phyloP scores from a whole-genome alignment of 202 grass and related monocot genomes.

The Hordeum pubiflorum region DNA sequence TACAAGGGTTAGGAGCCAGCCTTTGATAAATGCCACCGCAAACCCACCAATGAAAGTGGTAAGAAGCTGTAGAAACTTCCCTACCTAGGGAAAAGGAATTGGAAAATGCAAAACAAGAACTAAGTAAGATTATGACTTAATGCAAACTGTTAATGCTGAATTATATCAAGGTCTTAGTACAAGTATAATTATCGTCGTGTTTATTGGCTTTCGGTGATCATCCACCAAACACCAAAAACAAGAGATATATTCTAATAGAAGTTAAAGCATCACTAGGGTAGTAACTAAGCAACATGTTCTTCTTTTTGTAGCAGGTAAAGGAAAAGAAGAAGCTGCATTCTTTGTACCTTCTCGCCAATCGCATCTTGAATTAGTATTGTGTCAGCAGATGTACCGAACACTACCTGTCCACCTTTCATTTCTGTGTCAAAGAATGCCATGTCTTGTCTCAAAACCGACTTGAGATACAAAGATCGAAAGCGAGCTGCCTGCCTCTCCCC shows the following conservation, averaged over 20 bases:
- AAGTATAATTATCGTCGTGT: not conserved
- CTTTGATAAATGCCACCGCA: constrained; percentile 46
- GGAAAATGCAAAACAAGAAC: not conserved
- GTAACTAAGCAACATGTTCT: not conserved
- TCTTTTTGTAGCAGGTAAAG: not conserved
- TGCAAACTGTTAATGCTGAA: not conserved
- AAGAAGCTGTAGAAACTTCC: constrained; percentile 53
- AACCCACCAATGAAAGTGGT: constrained; percentile 61
- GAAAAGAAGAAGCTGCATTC: not conserved
- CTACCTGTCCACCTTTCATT: constrained; percentile 56
- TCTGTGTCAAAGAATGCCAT: constrained; percentile 78
- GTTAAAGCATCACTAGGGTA: not conserved
- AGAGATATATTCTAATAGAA: not conserved
- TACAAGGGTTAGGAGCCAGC: constrained; percentile 67
- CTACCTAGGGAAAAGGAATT: constrained; percentile 23
- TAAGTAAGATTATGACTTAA: not conserved
- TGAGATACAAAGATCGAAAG: constrained; percentile 58
- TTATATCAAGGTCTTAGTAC: not conserved
- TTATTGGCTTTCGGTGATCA: not conserved
- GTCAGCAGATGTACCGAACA: constrained; percentile 54
- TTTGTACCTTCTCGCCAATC: constrained; percentile 69
- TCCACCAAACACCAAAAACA: not conserved
- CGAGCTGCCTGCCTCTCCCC: constrained; percentile 67
- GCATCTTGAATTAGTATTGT: constrained; percentile 70
- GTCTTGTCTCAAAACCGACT: constrained; percentile 61